Base-by-base conservation (phyloP, 1,284 basidiomycete species). In the Austropuccinia psidii region DNA sequence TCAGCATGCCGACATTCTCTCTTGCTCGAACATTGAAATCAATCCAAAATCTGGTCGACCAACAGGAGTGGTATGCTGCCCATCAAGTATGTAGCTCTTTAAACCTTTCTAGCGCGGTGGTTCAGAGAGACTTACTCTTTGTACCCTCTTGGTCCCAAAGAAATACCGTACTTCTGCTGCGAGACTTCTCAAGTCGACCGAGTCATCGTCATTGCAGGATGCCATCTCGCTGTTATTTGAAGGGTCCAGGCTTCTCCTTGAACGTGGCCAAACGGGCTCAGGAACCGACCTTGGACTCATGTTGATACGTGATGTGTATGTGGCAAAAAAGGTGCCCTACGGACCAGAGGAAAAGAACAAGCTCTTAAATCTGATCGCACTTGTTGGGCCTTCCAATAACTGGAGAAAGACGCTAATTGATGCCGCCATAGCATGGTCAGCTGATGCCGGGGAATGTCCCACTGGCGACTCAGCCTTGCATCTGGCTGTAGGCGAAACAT, bases 111-210 rank as follows among this genome's bases (percentile, higher is more conserved):
- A 27, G 1, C 17, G 41, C 1, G 0, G 5, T 57, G 21, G 37
- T 54, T 1, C 2, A 41, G 6, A 15, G 6, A 24, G n/a, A 29
- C 4, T 4, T 29, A 7, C 3, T 29, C 15, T 5, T 3, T 29
- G 2, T 2, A 54, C 21, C 4, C 21, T 9, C 37, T 11, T 21
- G 39, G 24, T 52, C 43, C 21, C 24, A 15, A n/a, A 69, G 66
- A 69, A 69, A 69, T 69, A 69, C 27, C 52, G 66, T 21, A 69
- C 66, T 29, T 69, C 66, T 29, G 66, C 66, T 11, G 66, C 66
- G n/a, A n/a, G 66, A n/a, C 54, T 69, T 21, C 41, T 69, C 1
- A 69, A 69, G 37, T 69, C 66, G 4, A 69, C 27, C n/a, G 66
- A 69, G 19, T 41, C 54, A n/a, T 21, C 52, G 3, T 57, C 66